Evolutionary conservation across 2,329 filamentous ascomycete species (phyloP), one percentile per base, ranked within the genome.

Genomic region (Chaetomium sp.): DNA sequence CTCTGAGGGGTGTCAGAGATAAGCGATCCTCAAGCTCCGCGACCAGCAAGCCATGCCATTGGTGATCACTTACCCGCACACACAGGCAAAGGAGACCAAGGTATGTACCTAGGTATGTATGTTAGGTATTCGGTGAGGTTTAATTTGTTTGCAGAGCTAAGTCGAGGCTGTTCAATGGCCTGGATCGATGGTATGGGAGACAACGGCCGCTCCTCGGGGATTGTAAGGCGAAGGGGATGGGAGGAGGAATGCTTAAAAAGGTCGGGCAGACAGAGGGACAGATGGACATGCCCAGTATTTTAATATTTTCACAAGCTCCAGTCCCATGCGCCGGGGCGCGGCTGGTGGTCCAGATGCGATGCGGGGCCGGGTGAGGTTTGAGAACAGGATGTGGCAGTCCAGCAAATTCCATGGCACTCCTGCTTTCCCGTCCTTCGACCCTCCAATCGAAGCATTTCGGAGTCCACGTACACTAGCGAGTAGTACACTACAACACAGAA

Each of bases 401-500:
- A 49, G 33, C 41, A 57, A 63, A 60, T 63, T 62, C 62, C 63
- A 64, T 65, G 63, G 47, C 56, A 56, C 59, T 55, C 57, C 62
- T 58, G 59, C 59, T 58, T 64, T 63, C 54, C 58, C 56, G 55
- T 61, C 56, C 47, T 42, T 49, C 53, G 35, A 49, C 36, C 50
- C 52, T 53, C 35, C 41, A 45, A 43, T 38, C 47, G 19, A 27
- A 27, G 19, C 19, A 27, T 27, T 27, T 27, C 19, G 19, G 19
- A 27, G 19, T 42, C 41, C 40, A 42, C 40, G 1, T 14, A 12
- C 11, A 42, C 40, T 42, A 12, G 37, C 40, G 11, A 12, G 6
- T 14, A 11, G 46, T 19, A 48, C 49, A 34, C 27, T 33, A 34
- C 56, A 49, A n/a, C 45, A 36, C 45, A 14, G 11, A 47, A 7